Evolutionary conservation across 2,329 filamentous ascomycete genomes (phyloP), one percentile per base, ranked within the genome.

Genomic region (Colletotrichum caudatum): DNA sequence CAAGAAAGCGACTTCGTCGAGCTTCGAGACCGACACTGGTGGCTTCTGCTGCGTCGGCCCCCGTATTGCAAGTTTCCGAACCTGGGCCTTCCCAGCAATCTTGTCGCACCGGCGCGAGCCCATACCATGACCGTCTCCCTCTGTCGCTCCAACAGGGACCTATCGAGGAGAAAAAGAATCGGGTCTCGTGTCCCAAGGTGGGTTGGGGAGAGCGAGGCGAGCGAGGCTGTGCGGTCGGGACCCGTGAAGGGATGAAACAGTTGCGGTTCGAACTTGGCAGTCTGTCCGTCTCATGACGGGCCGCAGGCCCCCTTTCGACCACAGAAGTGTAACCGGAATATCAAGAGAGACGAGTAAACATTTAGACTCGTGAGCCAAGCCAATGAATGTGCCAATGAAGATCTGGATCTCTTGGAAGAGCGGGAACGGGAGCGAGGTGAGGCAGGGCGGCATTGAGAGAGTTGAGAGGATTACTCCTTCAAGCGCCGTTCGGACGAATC

Each of bases 211-310:
- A 41, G 41, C 53, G 33, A 72, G 66, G 66, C 66, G 29, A 62
- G 61, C 56, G 70, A 72, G 70, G 70, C 66, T 41, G 66, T 72
- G 62, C 57, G 67, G 57, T 51, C 37, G 66, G 65, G 39, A 60
- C 20, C 18, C 7, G 60, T 48, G 67, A 18, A 54, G 53, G 64
- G 61, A 26, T 72, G 70, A 72, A 72, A 72, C 70, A 56, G 61
- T 72, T 71, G 66, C 56, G 70, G 70, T 72, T 72, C 66, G 70
- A 72, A 66, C 67, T 57, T 66, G 66, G 62, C 61, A 71, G 50
- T 41, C 57, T 62, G 50, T 51, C 62, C 70, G 66, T 72, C 70
- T 72, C 70, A 71, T 71, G 70, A 72, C 58, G 29, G 61, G 66
- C 70, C 56, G 66, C 51, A 29, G 54, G 57, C 41, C 70, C 70